Conservation (phyloP, 768 basidiomycete genomes). For the Leucocoprinus leucothites region DNA sequence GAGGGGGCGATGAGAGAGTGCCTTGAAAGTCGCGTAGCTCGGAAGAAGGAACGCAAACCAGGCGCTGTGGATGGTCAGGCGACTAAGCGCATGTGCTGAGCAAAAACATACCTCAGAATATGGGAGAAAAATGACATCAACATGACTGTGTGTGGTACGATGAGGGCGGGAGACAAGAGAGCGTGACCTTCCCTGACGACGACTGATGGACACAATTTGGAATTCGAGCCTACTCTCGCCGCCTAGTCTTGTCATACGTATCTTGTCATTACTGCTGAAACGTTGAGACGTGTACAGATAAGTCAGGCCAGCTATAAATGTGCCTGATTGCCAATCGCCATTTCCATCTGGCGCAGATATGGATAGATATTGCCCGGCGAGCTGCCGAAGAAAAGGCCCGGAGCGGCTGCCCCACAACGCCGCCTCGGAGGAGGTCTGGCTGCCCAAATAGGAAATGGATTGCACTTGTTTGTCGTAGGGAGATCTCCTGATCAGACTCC, state of each 20-base stretch:
- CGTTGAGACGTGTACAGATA: too few relatives aligned
- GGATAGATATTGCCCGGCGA: too few relatives aligned
- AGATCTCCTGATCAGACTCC: conserved; percentile 13
- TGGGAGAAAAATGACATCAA: conserved; percentile 48
- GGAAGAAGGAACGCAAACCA: conserved; percentile 73
- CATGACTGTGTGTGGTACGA: conserved; percentile 30
- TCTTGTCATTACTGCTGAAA: too few relatives aligned
- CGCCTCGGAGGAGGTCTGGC: neutral
- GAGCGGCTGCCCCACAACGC: conserved; percentile 10
- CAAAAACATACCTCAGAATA: conserved; percentile 38
- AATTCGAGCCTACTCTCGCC: neutral
- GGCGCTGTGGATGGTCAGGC: conserved; percentile 37
- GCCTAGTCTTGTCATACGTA: too few relatives aligned
- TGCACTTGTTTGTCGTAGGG: conserved; percentile 17
- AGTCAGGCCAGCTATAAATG: too few relatives aligned
- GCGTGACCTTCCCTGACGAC: neutral
- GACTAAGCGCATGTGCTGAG: neutral
- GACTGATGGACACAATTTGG: neutral
- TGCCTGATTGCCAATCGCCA: too few relatives aligned
- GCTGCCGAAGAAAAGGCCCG: neutral
- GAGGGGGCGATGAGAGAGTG: conserved; percentile 48
- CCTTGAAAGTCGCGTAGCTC: conserved; percentile 65
- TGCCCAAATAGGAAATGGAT: conserved; percentile 2
- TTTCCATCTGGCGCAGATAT: too few relatives aligned
- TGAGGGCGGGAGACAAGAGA: neutral